These are phyloP conservation scores for Trichoderma sp. DNA, from an alignment of 2,329 filamentous ascomycete species.

Conservation along the genomic window DNA sequence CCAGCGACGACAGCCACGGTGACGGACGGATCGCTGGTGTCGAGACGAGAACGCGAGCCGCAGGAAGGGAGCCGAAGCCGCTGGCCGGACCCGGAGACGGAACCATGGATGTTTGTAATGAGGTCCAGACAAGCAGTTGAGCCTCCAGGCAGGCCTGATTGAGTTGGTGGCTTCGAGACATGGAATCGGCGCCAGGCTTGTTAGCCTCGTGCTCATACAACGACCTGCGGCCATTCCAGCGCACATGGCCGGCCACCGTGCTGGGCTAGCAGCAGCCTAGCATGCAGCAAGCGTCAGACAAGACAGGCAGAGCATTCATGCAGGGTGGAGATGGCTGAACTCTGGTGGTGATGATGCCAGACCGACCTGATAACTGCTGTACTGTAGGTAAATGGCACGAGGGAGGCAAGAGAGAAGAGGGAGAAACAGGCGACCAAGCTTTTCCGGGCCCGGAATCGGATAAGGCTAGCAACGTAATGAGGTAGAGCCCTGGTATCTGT, in stretches of 20 bases:
- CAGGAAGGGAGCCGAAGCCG: background rate
- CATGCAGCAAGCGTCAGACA: background rate
- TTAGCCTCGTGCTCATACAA: background rate
- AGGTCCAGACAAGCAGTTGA: background rate
- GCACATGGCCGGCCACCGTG: background rate
- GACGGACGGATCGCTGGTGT: background rate
- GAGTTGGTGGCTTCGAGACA: background rate
- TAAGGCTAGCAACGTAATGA: background rate
- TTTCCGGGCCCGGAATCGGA: slow-evolving; percentile 19
- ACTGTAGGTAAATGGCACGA: background rate
- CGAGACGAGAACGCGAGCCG: background rate
- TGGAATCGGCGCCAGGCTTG: too few relatives aligned
- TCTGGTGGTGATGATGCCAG: slow-evolving; percentile 1
- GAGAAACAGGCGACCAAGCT: background rate
- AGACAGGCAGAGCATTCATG: background rate
- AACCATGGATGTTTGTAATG: background rate
- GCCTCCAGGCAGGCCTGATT: background rate
- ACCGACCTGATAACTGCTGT: background rate
- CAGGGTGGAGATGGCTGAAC: slow-evolving; percentile 24
- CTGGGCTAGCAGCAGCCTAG: background rate
- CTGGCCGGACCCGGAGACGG: background rate
- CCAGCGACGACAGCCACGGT: too few relatives aligned
- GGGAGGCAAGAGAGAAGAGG: background rate
- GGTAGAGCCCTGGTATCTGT: background rate
- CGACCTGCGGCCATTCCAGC: background rate